A percentile compares a stretch with the other conserved stretches of the same genome.
Conservation (phyloP, 129 eudicot species). For the Flaveria linearis region DNA sequence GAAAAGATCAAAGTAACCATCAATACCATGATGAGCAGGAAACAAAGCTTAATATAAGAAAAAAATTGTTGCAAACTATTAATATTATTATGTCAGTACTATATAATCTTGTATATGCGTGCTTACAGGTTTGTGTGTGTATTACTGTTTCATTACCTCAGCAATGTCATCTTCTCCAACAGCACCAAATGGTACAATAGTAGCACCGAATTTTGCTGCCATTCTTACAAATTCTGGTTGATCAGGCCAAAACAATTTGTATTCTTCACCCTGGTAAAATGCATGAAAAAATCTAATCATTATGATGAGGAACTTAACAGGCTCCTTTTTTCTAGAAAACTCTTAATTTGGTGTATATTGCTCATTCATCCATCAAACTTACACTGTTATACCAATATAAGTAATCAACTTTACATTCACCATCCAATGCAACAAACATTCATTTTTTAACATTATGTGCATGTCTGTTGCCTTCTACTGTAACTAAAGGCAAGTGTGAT, state of each 20-base stretch:
- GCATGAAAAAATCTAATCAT: slow-evolving; percentile 4
- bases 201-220: slow-evolving; percentile 75
- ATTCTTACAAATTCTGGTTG: slow-evolving; percentile 78
- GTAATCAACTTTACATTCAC: neutral
- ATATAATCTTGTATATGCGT: neutral
- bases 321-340: neutral
- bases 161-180: slow-evolving; percentile 70
- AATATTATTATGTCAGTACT: neutral
- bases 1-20: slow-evolving; percentile 26
- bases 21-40: slow-evolving; percentile 4
- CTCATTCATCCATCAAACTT: neutral
- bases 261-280: slow-evolving; percentile 54
- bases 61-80: neutral
- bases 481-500: neutral
- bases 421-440: neutral
- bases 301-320: neutral
- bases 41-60: neutral
- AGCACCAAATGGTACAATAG: slow-evolving; percentile 76
- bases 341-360: neutral
- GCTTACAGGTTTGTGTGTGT: neutral
- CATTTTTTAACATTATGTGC: neutral
- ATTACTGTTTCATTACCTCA: slow-evolving; percentile 38
- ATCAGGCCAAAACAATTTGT: slow-evolving; percentile 76
- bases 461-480: neutral
- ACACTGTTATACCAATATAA: neutral